Evolutionary conservation across 1,284 basidiomycete species (phyloP).

Genomic region (Laetiporus sulphureus): DNA sequence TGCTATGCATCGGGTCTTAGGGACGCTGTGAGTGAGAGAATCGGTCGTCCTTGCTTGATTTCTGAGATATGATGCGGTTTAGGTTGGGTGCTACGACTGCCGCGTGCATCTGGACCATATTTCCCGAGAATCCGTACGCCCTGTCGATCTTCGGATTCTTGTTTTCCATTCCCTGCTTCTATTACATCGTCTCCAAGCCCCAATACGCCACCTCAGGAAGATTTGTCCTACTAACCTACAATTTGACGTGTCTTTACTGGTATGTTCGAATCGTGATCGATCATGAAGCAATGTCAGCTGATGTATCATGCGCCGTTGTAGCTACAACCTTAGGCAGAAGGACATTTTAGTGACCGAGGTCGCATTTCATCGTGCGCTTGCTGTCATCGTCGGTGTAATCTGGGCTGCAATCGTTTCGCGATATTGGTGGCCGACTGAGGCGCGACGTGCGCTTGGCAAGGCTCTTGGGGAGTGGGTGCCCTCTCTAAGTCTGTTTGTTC

Average conservation of each 20-base stretch:
- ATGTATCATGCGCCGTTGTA: too few species aligned
- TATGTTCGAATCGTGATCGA: slow-evolving; percentile 34
- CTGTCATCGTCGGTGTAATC: slow-evolving; percentile 84
- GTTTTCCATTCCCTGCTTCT: slow-evolving; percentile 93
- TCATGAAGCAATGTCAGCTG: too few species aligned
- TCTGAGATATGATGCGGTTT: background rate
- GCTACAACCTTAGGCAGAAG: slow-evolving; percentile 76
- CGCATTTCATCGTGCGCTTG: slow-evolving; percentile 69
- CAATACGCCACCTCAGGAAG: slow-evolving; percentile 75
- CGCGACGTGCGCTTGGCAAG: slow-evolving; percentile 78
- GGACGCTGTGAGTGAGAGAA: slow-evolving; percentile 61
- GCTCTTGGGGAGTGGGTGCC: slow-evolving; percentile 77
- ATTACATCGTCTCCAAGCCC: slow-evolving; percentile 79
- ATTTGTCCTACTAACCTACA: slow-evolving; percentile 88
- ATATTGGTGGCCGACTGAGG: slow-evolving; percentile 94
- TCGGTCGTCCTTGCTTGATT: background rate
- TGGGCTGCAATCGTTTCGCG: slow-evolving; percentile 87
- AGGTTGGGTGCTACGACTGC: slow-evolving; percentile 81
- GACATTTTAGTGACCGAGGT: slow-evolving; percentile 69
- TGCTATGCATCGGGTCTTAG: slow-evolving; percentile 70
- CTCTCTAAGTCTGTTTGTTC: background rate
- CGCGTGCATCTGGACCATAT: slow-evolving; percentile 62
- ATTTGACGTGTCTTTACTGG: slow-evolving; percentile 86
- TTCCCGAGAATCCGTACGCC: slow-evolving; percentile 70
- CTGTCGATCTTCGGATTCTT: slow-evolving; percentile 84